phyloP scores from a whole-genome alignment of 257 asterid genomes.

The Solanum phureja region DNA sequence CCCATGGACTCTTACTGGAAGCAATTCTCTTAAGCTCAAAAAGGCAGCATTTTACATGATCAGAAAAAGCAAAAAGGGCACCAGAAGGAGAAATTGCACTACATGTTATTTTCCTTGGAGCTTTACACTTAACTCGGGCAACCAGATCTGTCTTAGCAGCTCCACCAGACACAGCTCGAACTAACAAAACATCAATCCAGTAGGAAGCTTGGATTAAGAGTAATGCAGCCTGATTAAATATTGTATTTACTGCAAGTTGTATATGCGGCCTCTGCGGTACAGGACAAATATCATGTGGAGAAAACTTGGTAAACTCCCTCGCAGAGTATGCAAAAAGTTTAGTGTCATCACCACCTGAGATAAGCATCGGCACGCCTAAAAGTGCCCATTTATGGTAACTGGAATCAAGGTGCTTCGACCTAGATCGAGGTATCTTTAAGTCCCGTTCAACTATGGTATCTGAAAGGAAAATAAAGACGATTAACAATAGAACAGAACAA shows the following conservation, averaged over 20 bases:
- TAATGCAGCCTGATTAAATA: constrained; percentile 40
- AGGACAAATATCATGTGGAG: constrained; percentile 86
- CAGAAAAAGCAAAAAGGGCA: constrained; percentile 74
- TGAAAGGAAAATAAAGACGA: constrained; percentile 18
- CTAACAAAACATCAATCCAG: constrained; percentile 50
- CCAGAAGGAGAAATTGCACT: constrained; percentile 87
- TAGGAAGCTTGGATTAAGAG: constrained; percentile 59
- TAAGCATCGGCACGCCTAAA: constrained; percentile 95
- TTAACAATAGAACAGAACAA: not conserved
- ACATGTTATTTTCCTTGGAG: constrained; percentile 81
- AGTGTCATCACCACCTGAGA: constrained; percentile 86
- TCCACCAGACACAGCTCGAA: constrained; percentile 44
- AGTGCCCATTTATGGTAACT: constrained; percentile 95
- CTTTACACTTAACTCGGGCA: constrained; percentile 64
- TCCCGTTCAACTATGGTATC: constrained; percentile 49
- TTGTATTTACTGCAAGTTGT: constrained; percentile 48
- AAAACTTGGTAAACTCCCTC: constrained; percentile 69
- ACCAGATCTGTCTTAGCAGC: constrained; percentile 52
- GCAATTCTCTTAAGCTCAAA: constrained; percentile 61
- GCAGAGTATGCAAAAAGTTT: constrained; percentile 82
- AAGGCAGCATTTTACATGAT: constrained; percentile 58
- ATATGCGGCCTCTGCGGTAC: constrained; percentile 70
- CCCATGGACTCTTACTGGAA: constrained; percentile 44
- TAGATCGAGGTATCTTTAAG: constrained; percentile 42
- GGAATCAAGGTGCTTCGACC: constrained; percentile 41